Evolutionary conservation across 2,329 filamentous ascomycete species (phyloP), one percentile per base, ranked within the genome.

Genomic region (Fusarium sp.): DNA sequence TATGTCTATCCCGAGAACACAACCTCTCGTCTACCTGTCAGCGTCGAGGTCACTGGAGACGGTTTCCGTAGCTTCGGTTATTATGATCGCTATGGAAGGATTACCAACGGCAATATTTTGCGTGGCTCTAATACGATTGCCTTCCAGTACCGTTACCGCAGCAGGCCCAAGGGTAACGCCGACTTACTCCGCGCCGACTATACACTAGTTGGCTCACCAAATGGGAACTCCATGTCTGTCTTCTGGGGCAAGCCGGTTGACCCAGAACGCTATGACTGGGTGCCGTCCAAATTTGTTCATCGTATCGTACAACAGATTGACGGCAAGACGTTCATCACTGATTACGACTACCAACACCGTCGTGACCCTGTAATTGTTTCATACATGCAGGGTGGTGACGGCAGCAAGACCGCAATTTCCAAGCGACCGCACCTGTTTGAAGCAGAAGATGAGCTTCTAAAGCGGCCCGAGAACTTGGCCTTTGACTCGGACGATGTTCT

Each of bases 161-260:
- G 18, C 7, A 33, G 26, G 11, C 65, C 67, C 9, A 69, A 70
- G 28, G 67, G 49, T 6, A 63, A 56, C 26, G 40, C 67, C 13
- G 62, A 69, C 31, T 34, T 70, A 9, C 45, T 70, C 2, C 67
- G 67, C 3, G 67, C 62, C 23, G 65, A 69, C 26, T 70, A 57
- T 44, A 69, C 58, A 36, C 37, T 47, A 5, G 34, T 20, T 23
- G 26, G 8, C 16, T 49, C 34, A 12, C 5, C 54, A 6, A 23
- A 23, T 6, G 45, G 56, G 6, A 64, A 64, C 30, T 60, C 51
- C 12, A 10, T 70, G 2, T 70, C 67, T 6, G 65, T 70, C 4
- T 70, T 70, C 20, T 70, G 67, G 67, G 67, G 67, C n/a, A 69
- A 63, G 40, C 67, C 67, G 31, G 47, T 54, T 3, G 51, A 67